Conservation (phyloP, 805 yeast genomes). For the Candida pseudoglaebosa region DNA sequence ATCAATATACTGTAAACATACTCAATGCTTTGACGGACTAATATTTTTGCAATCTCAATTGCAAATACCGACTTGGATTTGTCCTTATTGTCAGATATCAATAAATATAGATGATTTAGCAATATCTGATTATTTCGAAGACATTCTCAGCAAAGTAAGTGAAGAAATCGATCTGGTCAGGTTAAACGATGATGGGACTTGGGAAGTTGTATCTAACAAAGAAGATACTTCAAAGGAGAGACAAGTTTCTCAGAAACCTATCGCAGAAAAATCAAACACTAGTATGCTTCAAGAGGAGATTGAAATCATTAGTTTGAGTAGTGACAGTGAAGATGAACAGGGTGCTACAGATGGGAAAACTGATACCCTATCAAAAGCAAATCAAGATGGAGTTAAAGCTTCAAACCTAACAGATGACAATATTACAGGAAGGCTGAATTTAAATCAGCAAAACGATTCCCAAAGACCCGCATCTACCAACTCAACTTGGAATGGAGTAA, state of each 20-base stretch:
- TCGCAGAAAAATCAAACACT: slow-evolving; percentile 1
- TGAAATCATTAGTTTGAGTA: slow-evolving; percentile 47
- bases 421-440: no score
- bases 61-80: slow-evolving; percentile 80
- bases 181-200: slow-evolving; percentile 67
- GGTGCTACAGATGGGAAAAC: no score
- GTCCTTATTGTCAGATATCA: slow-evolving; percentile 71
- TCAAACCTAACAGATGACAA: no score
- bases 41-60: slow-evolving; percentile 71
- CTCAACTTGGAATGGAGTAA: no score
- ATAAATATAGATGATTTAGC: slow-evolving; percentile 57
- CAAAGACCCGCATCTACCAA: no score
- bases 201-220: slow-evolving; percentile 39
- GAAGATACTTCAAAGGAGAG: slow-evolving; percentile 1
- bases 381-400: not conserved
- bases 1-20: slow-evolving; percentile 68
- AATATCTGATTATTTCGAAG: slow-evolving; percentile 68
- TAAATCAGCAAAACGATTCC: no score
- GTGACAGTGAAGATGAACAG: slow-evolving; percentile 43
- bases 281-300: slow-evolving; percentile 21
- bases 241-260: slow-evolving; percentile 6
- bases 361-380: no score
- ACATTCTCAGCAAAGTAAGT: slow-evolving; percentile 52
- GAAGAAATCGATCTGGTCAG: slow-evolving; percentile 50
- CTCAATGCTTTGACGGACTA: slow-evolving; percentile 83